Evolutionary conservation across 2,329 filamentous ascomycete species (phyloP).

Genomic region (Beauveria bassiana): DNA sequence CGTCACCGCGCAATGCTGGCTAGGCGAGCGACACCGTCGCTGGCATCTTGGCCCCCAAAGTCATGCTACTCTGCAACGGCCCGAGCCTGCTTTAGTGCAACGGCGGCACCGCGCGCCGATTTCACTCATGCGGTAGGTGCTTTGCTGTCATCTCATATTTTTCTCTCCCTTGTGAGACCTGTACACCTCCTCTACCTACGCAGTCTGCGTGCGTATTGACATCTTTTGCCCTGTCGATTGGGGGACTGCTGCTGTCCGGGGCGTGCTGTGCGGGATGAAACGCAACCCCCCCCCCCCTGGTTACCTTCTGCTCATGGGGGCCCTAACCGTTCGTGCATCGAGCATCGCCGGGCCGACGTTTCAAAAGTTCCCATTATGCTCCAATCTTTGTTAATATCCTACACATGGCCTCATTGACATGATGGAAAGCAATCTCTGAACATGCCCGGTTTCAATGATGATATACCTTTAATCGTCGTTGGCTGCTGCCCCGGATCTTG

Average conservation of each 20-base stretch:
- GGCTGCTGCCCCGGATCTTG: neutral
- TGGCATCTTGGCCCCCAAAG: neutral
- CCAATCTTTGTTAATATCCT: neutral
- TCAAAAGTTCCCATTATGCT: neutral
- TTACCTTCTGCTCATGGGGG: neutral
- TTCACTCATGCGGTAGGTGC: constrained; percentile 38
- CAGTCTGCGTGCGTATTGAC: no score
- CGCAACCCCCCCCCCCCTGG: neutral
- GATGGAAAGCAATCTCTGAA: neutral
- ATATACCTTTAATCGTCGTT: no score
- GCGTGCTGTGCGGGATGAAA: neutral
- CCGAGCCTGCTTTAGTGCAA: constrained; percentile 27
- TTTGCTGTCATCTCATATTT: neutral
- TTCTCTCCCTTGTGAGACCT: neutral
- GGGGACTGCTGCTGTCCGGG: neutral
- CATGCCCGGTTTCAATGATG: neutral
- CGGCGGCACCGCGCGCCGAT: constrained; percentile 26
- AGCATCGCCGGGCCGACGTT: neutral
- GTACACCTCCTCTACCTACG: neutral
- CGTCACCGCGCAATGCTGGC: neutral
- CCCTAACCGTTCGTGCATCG: neutral
- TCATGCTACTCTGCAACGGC: constrained; percentile 11
- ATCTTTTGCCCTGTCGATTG: neutral
- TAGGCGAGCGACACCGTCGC: neutral
- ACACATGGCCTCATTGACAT: neutral